These are phyloP conservation scores for Microbotryum lychnidis-dioicae DNA, from an alignment of 1,284 basidiomycete species.

Conservation along the genomic window DNA sequence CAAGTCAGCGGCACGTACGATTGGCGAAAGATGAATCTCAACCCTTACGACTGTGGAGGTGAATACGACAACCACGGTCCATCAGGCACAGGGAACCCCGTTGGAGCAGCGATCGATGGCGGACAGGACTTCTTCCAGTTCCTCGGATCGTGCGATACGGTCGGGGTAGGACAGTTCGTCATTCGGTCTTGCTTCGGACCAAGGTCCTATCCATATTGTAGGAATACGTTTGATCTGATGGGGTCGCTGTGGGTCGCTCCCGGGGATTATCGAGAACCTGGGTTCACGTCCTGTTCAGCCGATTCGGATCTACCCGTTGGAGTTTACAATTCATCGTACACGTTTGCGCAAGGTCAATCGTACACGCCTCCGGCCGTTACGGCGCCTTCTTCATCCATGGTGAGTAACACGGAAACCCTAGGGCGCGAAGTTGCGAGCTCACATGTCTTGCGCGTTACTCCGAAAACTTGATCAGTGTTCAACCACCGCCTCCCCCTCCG, in stretches of 20 bases:
- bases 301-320: conserved; percentile 33
- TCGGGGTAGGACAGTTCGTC: conserved; percentile 33
- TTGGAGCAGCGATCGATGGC: conserved; percentile 33
- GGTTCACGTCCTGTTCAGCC: conserved; percentile 35
- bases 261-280: conserved; percentile 31
- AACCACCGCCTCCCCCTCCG: conserved; percentile 28
- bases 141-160: conserved; percentile 35
- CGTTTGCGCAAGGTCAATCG: conserved; percentile 33
- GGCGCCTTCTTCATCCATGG: conserved; percentile 31
- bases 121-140: conserved; percentile 11
- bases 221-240: conserved; percentile 35
- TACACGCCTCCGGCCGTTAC: conserved; percentile 31
- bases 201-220: conserved; percentile 33
- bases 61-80: conserved; percentile 26
- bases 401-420: no score
- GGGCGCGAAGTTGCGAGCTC: no score
- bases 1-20: conserved; percentile 35
- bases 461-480: conserved; percentile 19
- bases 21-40: conserved; percentile 35
- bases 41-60: conserved; percentile 31
- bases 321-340: conserved; percentile 34
- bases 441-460: no score
- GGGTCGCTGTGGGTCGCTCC: conserved; percentile 24
- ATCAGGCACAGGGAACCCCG: conserved; percentile 32
- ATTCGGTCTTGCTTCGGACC: conserved; percentile 31